Percentiles rank a stretch among this genome's conserved stretches.
Evolutionary conservation across 208 protist genomes (phyloP).

Genomic region (Perkinsela sp.): DNA sequence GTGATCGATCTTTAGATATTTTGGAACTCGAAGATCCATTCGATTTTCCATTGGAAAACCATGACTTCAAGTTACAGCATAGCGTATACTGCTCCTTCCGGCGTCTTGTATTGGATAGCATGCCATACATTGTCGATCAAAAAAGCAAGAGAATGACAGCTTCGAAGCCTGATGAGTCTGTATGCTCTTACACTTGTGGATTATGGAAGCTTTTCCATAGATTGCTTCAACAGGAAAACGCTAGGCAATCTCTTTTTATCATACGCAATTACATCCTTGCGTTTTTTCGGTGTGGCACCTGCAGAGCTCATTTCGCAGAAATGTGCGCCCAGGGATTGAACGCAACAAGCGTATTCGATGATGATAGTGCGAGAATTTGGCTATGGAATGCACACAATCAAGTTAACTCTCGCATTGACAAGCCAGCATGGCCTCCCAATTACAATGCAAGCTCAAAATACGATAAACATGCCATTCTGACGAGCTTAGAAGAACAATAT

Average conservation of each 20-base stretch:
- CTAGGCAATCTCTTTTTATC: background rate
- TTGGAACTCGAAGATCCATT: background rate
- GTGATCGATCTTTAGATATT: background rate
- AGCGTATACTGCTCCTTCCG: background rate
- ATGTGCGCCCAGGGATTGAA: background rate
- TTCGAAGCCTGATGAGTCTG: background rate
- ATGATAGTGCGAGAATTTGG: background rate
- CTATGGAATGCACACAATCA: background rate
- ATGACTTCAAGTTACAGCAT: background rate
- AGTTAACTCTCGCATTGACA: background rate
- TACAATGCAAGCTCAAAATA: background rate
- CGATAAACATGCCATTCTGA: background rate
- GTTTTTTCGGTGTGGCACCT: background rate
- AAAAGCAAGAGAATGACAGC: background rate
- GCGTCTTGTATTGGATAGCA: background rate
- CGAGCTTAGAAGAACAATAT: background rate
- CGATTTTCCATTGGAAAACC: background rate
- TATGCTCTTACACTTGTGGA: background rate
- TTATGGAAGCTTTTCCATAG: background rate
- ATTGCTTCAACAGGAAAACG: background rate
- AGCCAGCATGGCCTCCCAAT: background rate
- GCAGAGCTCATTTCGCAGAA: background rate
- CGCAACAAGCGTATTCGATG: background rate
- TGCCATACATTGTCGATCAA: background rate
- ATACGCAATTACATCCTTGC: background rate